Evolutionary conservation across 352 stramenopile genomes (phyloP).

Genomic region (Phytopythium sindhum): DNA sequence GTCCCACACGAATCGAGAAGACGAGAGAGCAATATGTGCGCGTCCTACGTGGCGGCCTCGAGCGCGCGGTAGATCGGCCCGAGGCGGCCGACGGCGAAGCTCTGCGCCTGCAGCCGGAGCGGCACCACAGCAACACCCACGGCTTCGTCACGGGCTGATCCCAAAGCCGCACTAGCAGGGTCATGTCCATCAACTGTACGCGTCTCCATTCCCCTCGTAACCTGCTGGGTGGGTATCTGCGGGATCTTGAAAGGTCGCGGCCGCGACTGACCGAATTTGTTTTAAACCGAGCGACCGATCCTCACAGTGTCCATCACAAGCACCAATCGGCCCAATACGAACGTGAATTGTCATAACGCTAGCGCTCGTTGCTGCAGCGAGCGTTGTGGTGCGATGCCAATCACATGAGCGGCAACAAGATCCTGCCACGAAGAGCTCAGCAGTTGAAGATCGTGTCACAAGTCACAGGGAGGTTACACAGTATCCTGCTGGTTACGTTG

Average conservation of each 20-base stretch:
- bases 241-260: neutral
- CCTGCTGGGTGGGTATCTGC: no score
- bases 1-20: neutral
- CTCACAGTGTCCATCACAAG: no score
- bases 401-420: no score
- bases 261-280: neutral
- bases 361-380: no score
- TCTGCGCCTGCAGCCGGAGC: slow-evolving; percentile 25
- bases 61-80: slow-evolving; percentile 36
- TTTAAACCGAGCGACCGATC: no score
- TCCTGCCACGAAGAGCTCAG: no score
- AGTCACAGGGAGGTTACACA: neutral
- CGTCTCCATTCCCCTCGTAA: neutral
- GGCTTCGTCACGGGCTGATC: no score
- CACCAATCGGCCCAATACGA: no score
- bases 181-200: neutral
- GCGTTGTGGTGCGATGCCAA: no score
- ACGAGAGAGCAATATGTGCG: neutral
- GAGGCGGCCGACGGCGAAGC: slow-evolving; percentile 27
- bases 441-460: neutral
- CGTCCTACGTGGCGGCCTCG: slow-evolving; percentile 22
- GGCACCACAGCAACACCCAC: neutral
- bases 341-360: no score
- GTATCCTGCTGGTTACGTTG: neutral
- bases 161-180: neutral